These are phyloP conservation scores for Lactifluus rugatus DNA, from an alignment of 768 basidiomycete species.

Conservation along the genomic window DNA sequence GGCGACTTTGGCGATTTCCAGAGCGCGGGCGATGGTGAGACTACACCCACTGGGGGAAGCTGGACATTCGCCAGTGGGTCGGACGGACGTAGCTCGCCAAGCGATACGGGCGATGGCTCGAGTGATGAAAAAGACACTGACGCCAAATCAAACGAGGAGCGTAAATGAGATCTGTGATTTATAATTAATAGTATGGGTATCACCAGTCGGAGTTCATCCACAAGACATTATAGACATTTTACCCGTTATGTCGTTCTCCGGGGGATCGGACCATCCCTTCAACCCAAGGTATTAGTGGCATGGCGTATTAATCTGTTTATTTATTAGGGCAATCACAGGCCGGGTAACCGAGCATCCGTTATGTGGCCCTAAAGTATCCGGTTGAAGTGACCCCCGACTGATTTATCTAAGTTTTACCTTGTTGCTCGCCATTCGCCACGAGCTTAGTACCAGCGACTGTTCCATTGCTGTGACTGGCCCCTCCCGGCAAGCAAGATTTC, in stretches of 20 bases:
- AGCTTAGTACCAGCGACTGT: not conserved
- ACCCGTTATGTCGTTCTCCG: not conserved
- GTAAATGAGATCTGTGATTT: conserved; percentile 14
- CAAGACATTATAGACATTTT: not conserved
- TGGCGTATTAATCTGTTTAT: not conserved
- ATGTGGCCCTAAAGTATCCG: no score
- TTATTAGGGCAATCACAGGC: not conserved
- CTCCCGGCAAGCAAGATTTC: not conserved
- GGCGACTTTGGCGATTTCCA: conserved; percentile 75
- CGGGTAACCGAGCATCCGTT: not conserved
- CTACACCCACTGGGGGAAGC: conserved; percentile 58
- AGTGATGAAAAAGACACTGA: conserved; percentile 13
- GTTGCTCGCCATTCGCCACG: not conserved
- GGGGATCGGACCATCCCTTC: not conserved
- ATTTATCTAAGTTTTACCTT: no score
- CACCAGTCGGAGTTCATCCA: not conserved
- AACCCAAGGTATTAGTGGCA: not conserved
- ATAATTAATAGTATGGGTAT: conserved; percentile 12
- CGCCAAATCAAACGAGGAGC: not conserved
- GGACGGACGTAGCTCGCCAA: conserved; percentile 17
- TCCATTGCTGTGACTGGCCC: not conserved
- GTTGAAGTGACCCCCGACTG: no score
- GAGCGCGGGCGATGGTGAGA: conserved; percentile 37
- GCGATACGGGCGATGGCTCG: conserved; percentile 12
- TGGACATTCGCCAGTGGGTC: conserved; percentile 53